Evolutionary conservation across 2,329 filamentous ascomycete genomes (phyloP), one percentile per base, ranked within the genome.

Genomic region (Waltergamsia citrina): DNA sequence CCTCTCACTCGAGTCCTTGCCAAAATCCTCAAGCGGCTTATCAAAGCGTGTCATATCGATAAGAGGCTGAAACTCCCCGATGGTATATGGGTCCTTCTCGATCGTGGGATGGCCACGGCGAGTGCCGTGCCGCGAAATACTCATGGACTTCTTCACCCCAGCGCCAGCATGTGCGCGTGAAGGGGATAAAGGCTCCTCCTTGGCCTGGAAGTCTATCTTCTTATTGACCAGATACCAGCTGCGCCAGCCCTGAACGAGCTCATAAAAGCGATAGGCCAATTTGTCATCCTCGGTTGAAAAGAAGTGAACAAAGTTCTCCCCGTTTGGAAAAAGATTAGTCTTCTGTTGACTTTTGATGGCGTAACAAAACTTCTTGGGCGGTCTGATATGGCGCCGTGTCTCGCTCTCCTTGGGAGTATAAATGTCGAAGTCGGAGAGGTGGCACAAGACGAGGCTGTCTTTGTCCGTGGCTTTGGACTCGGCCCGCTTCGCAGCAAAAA

Each of bases 291-390:
- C 85, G 2, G 82, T 85, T 38, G 77, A 81, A 60, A 96, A 94
- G 58, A 90, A 94, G 51, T 96, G 90, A 4, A 94, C 83, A 50
- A 86, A 96, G 45, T 90, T 90, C 33, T 84, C 78, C 4, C 80
- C 83, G 35, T 81, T 80, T 35, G 86, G 62, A 49, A 95, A 95
- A 48, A 94, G 78, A 38, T 74, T 78, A 0, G 81, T 81, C 56
- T 90, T 94, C 51, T 94, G 81, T 60, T 94, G 87, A 46, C 85
- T 93, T 59, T 94, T 95, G 46, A 96, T 71, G 1, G 86, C 88
- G 48, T 84, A 90, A 59, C 85, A 94, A 44, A 78, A 70, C 50
- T 80, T 83, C 57, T 92, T 94, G 0, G 90, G 90, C 1, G 87
- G 81, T 47, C 81, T 87, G 34, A 95, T 68, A 42, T 75, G 71